Conservation (phyloP, 495 filamentous ascomycete genomes). For the Xylaria intraflava region DNA sequence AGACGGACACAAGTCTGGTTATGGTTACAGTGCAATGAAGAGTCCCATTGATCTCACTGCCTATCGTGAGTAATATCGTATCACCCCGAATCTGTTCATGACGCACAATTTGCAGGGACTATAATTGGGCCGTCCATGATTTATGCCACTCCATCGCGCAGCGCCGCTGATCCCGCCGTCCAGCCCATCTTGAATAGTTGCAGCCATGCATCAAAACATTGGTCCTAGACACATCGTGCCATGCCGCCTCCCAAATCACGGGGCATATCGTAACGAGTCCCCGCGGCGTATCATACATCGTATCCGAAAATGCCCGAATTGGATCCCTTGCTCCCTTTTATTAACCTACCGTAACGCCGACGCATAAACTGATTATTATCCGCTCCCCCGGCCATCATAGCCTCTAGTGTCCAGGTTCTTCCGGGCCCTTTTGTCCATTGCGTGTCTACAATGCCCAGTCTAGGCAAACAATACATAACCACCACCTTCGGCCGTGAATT, state of each 20-base stretch:
- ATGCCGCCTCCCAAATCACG: background rate
- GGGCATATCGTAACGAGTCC: conserved; percentile 3
- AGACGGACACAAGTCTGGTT: conserved; percentile 3
- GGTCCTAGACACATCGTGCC: background rate
- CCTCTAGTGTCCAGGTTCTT: conserved; percentile 15
- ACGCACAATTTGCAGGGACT: background rate
- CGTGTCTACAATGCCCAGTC: conserved; percentile 15
- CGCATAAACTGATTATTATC: conserved; percentile 18
- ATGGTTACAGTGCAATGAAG: no score
- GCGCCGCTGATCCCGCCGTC: background rate
- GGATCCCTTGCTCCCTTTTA: conserved; percentile 4
- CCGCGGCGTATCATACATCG: conserved; percentile 10
- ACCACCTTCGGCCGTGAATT: background rate
- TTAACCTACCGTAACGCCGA: conserved; percentile 9
- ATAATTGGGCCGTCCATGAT: background rate
- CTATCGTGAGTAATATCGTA: background rate
- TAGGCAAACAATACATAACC: conserved; percentile 7
- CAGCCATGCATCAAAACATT: background rate
- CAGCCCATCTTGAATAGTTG: background rate
- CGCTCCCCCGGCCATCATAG: background rate
- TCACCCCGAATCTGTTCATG: background rate
- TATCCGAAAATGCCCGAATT: conserved; percentile 6
- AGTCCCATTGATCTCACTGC: no score
- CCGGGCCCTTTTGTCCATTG: conserved; percentile 22
- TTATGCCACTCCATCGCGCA: background rate